Evolutionary conservation across 108 stramenopile genomes (phyloP).

Genomic region (Parmales sp.): DNA sequence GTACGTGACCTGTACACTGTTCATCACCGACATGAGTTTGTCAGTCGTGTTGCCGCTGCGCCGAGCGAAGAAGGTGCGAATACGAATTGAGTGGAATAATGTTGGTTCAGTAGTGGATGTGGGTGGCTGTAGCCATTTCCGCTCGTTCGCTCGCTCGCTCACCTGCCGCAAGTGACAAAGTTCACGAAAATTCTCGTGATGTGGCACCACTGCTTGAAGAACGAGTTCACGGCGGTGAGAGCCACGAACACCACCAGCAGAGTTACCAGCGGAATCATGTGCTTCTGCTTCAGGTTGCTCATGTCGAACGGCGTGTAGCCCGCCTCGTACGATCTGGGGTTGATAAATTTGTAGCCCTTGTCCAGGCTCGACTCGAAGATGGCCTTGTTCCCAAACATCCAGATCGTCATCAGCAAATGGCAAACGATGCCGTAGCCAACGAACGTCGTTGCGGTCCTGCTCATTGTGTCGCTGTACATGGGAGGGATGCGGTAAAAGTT

Average conservation of each 20-base stretch:
- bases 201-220: background rate
- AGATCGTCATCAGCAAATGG: slow-evolving; percentile 38
- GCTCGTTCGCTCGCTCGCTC: no score
- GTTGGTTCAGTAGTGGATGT: no score
- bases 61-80: no score
- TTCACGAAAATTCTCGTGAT: slow-evolving; percentile 10
- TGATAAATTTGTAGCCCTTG: background rate
- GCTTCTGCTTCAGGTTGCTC: slow-evolving; percentile 34
- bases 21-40: slow-evolving; percentile 29
- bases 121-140: no score
- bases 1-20: slow-evolving; percentile 40
- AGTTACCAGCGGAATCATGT: slow-evolving; percentile 25
- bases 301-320: background rate
- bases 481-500: slow-evolving; percentile 63
- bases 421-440: slow-evolving; percentile 31
- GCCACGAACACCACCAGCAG: slow-evolving; percentile 22
- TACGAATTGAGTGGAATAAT: no score
- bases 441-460: slow-evolving; percentile 28
- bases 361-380: slow-evolving; percentile 23
- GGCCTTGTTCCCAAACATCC: slow-evolving; percentile 37
- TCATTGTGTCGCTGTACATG: slow-evolving; percentile 40
- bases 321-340: background rate
- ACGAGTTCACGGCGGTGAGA: background rate
- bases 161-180: slow-evolving; percentile 34
- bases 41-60: slow-evolving; percentile 27